Conservation (phyloP, 148 eudicot species). For the Hydrangea macrophylla region DNA sequence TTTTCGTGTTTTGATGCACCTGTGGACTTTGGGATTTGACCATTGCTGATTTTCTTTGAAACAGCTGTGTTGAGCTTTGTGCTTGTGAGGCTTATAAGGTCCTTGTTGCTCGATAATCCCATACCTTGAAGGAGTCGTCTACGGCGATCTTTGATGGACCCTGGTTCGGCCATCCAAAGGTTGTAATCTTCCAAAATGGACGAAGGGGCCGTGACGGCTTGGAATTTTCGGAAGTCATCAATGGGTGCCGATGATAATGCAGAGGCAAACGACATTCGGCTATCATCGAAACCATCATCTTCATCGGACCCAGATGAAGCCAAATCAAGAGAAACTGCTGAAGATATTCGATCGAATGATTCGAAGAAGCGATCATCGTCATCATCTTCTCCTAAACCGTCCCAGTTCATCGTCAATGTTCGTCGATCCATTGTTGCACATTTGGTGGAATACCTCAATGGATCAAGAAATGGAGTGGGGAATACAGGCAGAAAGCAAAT, state of each 20-base stretch:
- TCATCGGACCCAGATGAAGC: constrained; percentile 40
- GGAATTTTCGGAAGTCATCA: constrained; percentile 10
- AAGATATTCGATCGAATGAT: constrained; percentile 50
- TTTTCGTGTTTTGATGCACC: constrained; percentile 6
- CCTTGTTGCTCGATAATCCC: constrained; percentile 77
- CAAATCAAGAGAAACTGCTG: constrained; percentile 40
- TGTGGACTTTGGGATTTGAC: background rate
- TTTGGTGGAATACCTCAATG: constrained; percentile 9
- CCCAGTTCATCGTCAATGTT: constrained; percentile 77
- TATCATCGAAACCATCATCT: constrained; percentile 52
- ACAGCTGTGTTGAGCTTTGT: constrained; percentile 25
- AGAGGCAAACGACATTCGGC: constrained; percentile 64
- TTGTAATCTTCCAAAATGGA: constrained; percentile 39
- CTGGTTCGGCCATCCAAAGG: constrained; percentile 80
- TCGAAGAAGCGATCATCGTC: constrained; percentile 83
- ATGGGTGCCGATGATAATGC: constrained; percentile 22
- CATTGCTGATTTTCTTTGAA: constrained; percentile 32
- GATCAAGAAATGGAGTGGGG: background rate
- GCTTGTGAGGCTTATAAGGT: constrained; percentile 35
- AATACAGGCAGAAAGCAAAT: background rate
- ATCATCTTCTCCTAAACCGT: constrained; percentile 52
- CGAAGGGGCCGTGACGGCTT: background rate
- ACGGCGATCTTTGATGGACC: constrained; percentile 69
- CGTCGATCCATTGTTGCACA: constrained; percentile 45
- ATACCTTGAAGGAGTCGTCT: constrained; percentile 66